phyloP scores from a whole-genome alignment of 331 rosid genomes.

The Malus hybrid region DNA sequence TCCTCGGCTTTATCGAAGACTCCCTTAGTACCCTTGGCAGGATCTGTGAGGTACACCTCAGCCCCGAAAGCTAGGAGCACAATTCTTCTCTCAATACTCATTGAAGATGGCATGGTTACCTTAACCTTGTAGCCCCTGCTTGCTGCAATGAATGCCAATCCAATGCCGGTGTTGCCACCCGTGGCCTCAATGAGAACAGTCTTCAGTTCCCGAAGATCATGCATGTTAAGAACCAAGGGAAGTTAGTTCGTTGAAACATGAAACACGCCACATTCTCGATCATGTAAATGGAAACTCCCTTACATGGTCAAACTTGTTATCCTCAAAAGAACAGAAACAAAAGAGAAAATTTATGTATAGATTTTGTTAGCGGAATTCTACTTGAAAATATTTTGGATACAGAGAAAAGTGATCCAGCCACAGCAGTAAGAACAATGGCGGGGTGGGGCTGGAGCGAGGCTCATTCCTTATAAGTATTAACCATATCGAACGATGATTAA shows the following conservation, averaged over 20 bases:
- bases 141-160: constrained; percentile 72
- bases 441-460: too few species aligned
- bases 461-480: too few species aligned
- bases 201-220: constrained; percentile 24
- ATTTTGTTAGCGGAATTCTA: too few species aligned
- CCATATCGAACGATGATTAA: too few species aligned
- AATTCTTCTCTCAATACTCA: constrained; percentile 65
- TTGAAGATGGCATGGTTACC: constrained; percentile 51
- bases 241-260: background rate
- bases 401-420: too few species aligned
- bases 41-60: constrained; percentile 58
- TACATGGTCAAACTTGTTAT: too few species aligned
- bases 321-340: too few species aligned
- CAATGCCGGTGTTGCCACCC: constrained; percentile 84
- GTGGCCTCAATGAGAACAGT: constrained; percentile 71
- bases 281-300: too few species aligned
- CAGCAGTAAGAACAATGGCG: too few species aligned
- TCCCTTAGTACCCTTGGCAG: constrained; percentile 46
- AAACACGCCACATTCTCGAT: background rate
- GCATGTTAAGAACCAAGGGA: constrained; percentile 4
- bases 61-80: constrained; percentile 77
- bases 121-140: constrained; percentile 62
- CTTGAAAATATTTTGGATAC: too few species aligned
- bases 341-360: too few species aligned
- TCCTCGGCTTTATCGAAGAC: constrained; percentile 47